Percentiles rank a stretch among this genome's conserved stretches.
Conservation (phyloP, 768 basidiomycete species). For the Chalciporus pseudorubinellus region DNA sequence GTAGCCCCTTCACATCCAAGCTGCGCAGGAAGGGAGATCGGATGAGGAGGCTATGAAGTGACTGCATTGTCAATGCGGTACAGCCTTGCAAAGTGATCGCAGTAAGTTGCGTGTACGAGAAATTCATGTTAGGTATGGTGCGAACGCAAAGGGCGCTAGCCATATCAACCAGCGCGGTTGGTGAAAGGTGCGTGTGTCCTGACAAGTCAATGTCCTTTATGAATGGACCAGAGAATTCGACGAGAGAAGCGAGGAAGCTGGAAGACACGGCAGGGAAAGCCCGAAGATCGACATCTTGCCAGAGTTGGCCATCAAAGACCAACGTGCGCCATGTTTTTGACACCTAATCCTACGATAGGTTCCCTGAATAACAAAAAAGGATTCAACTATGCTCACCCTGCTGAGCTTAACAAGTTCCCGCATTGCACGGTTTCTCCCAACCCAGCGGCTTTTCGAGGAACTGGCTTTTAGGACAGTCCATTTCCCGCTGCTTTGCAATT, state of each 20-base stretch:
- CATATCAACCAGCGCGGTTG: conserved; percentile 51
- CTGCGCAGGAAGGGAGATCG: conserved; percentile 57
- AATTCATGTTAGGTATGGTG: conserved; percentile 25
- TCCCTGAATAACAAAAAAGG: conserved; percentile 10
- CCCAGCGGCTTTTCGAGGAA: conserved; percentile 65
- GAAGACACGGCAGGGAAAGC: conserved; percentile 58
- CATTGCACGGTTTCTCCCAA: conserved; percentile 70
- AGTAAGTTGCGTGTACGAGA: conserved; percentile 64
- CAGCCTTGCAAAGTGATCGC: conserved; percentile 74
- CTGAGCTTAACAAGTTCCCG: conserved; percentile 77
- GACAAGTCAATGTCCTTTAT: conserved; percentile 57
- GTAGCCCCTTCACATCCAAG: conserved; percentile 66
- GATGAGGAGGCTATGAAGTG: conserved; percentile 68
- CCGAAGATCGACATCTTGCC: conserved; percentile 62
- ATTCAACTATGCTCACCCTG: conserved; percentile 53
- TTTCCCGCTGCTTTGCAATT: conserved; percentile 40
- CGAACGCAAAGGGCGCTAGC: conserved; percentile 53
- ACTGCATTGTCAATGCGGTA: conserved; percentile 55
- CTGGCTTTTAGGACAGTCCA: conserved; percentile 65
- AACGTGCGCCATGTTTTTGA: conserved; percentile 74
- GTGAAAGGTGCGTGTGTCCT: conserved; percentile 54
- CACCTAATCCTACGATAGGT: conserved; percentile 46
- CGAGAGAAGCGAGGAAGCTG: conserved; percentile 50
- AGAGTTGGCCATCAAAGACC: conserved; percentile 85
- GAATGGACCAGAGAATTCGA: conserved; percentile 60